Conservation (phyloP, 2,329 filamentous ascomycete species). For the Penicillium sp. region DNA sequence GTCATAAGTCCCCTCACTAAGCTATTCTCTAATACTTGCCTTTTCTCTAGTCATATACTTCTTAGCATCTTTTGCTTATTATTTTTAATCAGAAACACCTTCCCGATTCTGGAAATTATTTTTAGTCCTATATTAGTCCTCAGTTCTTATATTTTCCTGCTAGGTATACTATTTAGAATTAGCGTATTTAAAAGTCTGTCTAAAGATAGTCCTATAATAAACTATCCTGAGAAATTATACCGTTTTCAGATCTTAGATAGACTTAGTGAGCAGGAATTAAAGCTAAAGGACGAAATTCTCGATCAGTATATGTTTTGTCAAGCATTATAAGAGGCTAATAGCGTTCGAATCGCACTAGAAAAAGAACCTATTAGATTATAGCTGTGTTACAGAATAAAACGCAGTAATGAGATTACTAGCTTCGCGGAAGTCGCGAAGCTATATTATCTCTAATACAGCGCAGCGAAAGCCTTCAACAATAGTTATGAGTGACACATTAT, state of each 20-base stretch:
- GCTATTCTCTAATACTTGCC: conserved; percentile 1
- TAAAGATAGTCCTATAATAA: conserved; percentile 28
- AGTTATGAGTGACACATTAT: conserved; percentile 40
- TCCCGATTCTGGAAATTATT: conserved; percentile 41
- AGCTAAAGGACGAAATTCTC: conserved; percentile 36
- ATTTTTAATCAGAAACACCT: conserved; percentile 33
- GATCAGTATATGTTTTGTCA: conserved; percentile 39
- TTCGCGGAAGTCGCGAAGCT: conserved; percentile 37
- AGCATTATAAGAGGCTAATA: conserved; percentile 23
- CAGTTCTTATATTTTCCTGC: conserved; percentile 39
- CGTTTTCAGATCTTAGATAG: conserved; percentile 37
- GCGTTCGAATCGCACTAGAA: conserved; percentile 33
- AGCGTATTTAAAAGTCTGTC: conserved; percentile 34
- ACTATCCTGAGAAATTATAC: conserved; percentile 40
- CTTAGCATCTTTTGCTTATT: no score
- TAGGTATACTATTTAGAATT: conserved; percentile 40
- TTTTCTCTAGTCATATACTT: no score
- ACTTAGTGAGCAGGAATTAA: conserved; percentile 37
- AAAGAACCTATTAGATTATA: conserved; percentile 27
- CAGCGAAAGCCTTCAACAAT: conserved; percentile 44
- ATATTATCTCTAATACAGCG: conserved; percentile 41
- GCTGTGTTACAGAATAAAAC: conserved; percentile 33
- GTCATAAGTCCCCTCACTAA: conserved; percentile 19
- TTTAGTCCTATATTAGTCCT: conserved; percentile 42
- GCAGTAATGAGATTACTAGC: conserved; percentile 37